Evolutionary conservation across 352 stramenopile genomes (phyloP).

Genomic region (Pythium plurisporium): DNA sequence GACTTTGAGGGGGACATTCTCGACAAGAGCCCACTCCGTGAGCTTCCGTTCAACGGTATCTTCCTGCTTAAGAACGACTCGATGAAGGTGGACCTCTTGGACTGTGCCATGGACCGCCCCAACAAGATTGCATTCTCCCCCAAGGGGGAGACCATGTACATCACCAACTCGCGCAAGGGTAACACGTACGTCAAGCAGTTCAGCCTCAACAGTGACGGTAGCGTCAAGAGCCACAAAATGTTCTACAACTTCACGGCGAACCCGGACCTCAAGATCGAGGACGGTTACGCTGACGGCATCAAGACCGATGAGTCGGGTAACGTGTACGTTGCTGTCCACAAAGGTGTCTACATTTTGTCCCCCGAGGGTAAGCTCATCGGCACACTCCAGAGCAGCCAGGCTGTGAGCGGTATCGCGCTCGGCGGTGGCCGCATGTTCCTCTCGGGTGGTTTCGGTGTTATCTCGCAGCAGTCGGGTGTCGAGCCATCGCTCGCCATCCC

Average conservation of each 20-base stretch:
- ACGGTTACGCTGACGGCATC: slow-evolving; percentile 65
- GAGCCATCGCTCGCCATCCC: slow-evolving; percentile 1
- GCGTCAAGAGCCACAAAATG: slow-evolving; percentile 39
- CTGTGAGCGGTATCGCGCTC: slow-evolving; percentile 55
- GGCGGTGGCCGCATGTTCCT: slow-evolving; percentile 74
- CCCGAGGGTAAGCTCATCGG: slow-evolving; percentile 46
- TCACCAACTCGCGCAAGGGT: slow-evolving; percentile 71
- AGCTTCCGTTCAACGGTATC: slow-evolving; percentile 77
- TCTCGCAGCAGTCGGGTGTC: slow-evolving; percentile 36
- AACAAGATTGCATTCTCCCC: slow-evolving; percentile 83
- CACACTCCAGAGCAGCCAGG: slow-evolving; percentile 48
- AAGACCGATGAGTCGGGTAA: slow-evolving; percentile 71
- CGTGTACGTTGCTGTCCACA: slow-evolving; percentile 72
- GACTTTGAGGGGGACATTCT: slow-evolving; percentile 64
- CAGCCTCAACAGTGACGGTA: slow-evolving; percentile 47
- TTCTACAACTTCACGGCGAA: slow-evolving; percentile 81
- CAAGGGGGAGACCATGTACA: slow-evolving; percentile 67
- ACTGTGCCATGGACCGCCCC: slow-evolving; percentile 73
- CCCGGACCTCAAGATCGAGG: slow-evolving; percentile 51
- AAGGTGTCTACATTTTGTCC: slow-evolving; percentile 72
- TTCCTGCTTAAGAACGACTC: slow-evolving; percentile 58
- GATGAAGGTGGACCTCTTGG: slow-evolving; percentile 50
- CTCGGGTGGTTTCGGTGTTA: slow-evolving; percentile 58
- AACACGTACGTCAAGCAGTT: slow-evolving; percentile 81
- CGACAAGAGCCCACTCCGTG: slow-evolving; percentile 61